These are phyloP conservation scores for Vigna unguiculata DNA, from an alignment of 306 rosid species.

Conservation along the genomic window DNA sequence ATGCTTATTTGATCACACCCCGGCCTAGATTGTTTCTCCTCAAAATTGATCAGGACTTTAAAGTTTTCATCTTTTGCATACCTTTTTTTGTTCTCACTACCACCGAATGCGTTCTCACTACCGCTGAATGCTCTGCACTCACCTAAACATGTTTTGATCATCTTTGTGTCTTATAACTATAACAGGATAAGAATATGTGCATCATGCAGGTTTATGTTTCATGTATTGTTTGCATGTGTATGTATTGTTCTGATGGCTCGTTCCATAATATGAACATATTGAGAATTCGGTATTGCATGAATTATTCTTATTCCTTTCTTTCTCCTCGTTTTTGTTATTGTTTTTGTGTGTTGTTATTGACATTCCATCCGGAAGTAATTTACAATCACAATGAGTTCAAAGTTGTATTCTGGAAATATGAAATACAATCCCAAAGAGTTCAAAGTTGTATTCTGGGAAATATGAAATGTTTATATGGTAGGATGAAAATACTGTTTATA, in stretches of 20 bases:
- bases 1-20: slow-evolving; percentile 19
- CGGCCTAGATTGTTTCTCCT: background rate
- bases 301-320: background rate
- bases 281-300: background rate
- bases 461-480: background rate
- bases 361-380: background rate
- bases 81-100: slow-evolving; percentile 1
- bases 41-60: slow-evolving; percentile 14
- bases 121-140: background rate
- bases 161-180: background rate
- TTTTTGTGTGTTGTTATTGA: too few relatives aligned
- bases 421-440: too few relatives aligned
- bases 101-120: background rate
- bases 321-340: too few relatives aligned
- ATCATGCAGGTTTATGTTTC: background rate
- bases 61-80: slow-evolving; percentile 34
- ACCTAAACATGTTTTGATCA: slow-evolving; percentile 13
- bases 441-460: background rate
- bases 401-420: background rate
- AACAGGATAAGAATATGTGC: background rate
- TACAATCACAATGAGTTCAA: too few relatives aligned
- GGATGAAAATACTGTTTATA: too few relatives aligned
- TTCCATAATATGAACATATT: background rate
- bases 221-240: too few relatives aligned
- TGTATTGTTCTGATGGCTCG: background rate